Evolutionary conservation across 2,329 filamentous ascomycete species (phyloP), one percentile per base, ranked within the genome.

Genomic region (Dichotomopilus funicola): DNA sequence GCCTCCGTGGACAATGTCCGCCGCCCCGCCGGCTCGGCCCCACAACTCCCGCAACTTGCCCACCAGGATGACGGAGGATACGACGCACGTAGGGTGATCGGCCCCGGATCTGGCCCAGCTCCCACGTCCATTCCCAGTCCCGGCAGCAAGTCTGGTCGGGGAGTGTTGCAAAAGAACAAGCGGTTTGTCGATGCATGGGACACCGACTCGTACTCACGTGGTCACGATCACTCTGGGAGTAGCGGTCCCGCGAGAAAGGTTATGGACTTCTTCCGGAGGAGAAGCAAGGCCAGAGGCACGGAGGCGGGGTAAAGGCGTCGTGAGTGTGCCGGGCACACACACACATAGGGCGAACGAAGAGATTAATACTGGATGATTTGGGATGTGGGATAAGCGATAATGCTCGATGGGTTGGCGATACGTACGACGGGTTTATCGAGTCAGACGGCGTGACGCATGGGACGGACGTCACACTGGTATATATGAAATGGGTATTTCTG

Each of bases 231-330:
- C 66, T 85, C 85, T 36, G 92, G 92, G 45, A 95, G 88, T 70
- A 92, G 86, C 61, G 89, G 89, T 55, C 88, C 91, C 3, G 91
- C 91, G 11, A 87, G 91, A 69, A 85, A 90, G 68, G 94, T 99
- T 41, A 97, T 99, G 91, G 92, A 99, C 73, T 96, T 97, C 72
- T 99, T 99, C 77, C 81, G 94, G 64, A 81, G 91, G 70, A 82
- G 91, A 68, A 89, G 88, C 54, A 90, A 87, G 73, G 89, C 86
- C 63, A 78, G 87, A 66, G 81, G 78, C 54, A 79, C 78, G 40
- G 80, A 83, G 58, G 72, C 77, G 64, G 77, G 78, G 74, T 81
- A 71, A 71, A 77, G 44, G 11, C 3, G 6, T 37, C 19, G 10
- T 6, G 6, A 6, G 6, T 42, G 40, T 11, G 12, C 5, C 6